Percentiles rank a stretch among this genome's conserved stretches.
Conservation (phyloP, 371 early-diverging fungal genomes). For the Actinomortierella ambigua region DNA sequence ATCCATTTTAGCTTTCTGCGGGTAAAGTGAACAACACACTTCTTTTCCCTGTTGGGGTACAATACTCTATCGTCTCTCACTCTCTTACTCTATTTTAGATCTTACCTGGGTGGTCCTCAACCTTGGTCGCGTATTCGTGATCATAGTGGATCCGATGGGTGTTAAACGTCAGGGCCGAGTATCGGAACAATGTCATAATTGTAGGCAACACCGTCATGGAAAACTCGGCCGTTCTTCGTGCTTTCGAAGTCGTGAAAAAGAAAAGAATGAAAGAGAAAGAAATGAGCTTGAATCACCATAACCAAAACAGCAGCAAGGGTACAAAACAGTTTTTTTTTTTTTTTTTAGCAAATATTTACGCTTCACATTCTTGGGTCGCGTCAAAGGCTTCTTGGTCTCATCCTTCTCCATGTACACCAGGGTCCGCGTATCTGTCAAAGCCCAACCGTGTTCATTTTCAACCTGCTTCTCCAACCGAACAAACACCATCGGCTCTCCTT, state of each 20-base stretch:
- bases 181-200: constrained; percentile 78
- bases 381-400: constrained; percentile 14
- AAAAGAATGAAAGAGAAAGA: background rate
- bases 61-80: background rate
- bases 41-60: background rate
- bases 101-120: constrained; percentile 75
- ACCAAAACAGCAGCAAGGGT: background rate
- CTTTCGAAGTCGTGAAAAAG: constrained; percentile 21
- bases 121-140: constrained; percentile 62
- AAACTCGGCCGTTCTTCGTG: constrained; percentile 61
- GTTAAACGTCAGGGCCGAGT: constrained; percentile 87
- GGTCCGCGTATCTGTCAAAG: constrained; percentile 71
- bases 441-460: constrained; percentile 64
- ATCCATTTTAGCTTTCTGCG: no score
- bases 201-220: constrained; percentile 57
- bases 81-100: background rate
- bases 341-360: constrained; percentile 35
- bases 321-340: background rate
- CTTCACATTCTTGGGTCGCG: constrained; percentile 35
- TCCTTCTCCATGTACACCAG: constrained; percentile 69
- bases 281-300: background rate
- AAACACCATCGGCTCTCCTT: constrained; percentile 67
- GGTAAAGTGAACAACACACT: no score
- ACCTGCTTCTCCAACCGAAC: constrained; percentile 71
- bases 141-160: constrained; percentile 88